Evolutionary conservation across 1,139 yeast species (phyloP).

Genomic region (Diutina scorzettiae): DNA sequence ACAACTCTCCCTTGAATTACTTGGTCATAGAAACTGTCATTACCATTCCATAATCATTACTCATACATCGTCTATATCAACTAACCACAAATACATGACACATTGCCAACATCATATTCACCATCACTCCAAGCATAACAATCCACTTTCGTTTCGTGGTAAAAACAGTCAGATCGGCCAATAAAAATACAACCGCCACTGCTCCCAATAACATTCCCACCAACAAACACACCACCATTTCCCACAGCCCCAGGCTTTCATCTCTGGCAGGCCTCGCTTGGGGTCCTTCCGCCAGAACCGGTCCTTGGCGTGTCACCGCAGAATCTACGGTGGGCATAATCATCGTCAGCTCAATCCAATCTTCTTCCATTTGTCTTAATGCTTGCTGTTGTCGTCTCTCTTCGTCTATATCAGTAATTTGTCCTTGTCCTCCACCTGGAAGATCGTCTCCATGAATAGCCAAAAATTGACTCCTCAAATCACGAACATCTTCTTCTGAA

Average conservation of each 20-base stretch:
- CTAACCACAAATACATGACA: constrained; percentile 7
- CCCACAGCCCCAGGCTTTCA: constrained; percentile 39
- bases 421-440: constrained; percentile 10
- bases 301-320: neutral
- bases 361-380: constrained; percentile 62
- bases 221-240: constrained; percentile 48
- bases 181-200: constrained; percentile 41
- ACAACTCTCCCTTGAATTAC: too few relatives aligned
- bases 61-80: too few relatives aligned
- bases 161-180: constrained; percentile 44
- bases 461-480: constrained; percentile 63
- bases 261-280: constrained; percentile 15
- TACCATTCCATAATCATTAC: too few relatives aligned
- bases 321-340: constrained; percentile 10
- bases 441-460: constrained; percentile 40
- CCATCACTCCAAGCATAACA: constrained; percentile 45
- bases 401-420: constrained; percentile 29
- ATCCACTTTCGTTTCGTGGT: constrained; percentile 51
- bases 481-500: constrained; percentile 60
- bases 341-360: constrained; percentile 83
- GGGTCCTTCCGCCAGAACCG: constrained; percentile 9
- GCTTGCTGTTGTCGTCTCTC: constrained; percentile 26
- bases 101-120: constrained; percentile 47
- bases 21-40: too few relatives aligned
- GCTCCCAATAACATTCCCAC: constrained; percentile 58